Evolutionary conservation across 2,329 filamentous ascomycete species (phyloP).

Genomic region (Rutstroemia sydowiana): DNA sequence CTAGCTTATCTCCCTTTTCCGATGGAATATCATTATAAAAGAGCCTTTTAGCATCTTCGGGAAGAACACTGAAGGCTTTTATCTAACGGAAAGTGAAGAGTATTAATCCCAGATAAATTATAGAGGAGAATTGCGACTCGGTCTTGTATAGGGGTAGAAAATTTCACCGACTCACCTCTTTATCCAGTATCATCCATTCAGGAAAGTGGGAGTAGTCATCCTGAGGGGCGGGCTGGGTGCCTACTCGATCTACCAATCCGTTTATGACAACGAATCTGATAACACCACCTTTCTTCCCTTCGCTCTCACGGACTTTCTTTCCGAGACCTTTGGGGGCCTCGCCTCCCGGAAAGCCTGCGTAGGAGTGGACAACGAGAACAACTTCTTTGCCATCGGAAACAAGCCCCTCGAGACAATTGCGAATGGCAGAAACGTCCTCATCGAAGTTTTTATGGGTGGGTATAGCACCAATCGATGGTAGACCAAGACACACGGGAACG

Average conservation of each 20-base stretch:
- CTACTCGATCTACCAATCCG: conserved; percentile 26
- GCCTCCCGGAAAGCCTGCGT: background rate
- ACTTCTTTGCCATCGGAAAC: conserved; percentile 1
- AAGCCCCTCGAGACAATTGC: background rate
- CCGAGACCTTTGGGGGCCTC: conserved; percentile 1
- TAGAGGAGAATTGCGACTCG: conserved; percentile 13
- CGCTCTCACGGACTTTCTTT: background rate
- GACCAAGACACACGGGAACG: background rate
- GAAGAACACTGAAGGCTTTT: conserved; percentile 28
- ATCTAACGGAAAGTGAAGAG: conserved; percentile 31
- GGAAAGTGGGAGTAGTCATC: conserved; percentile 25
- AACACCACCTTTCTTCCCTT: conserved; percentile 34
- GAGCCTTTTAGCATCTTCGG: conserved; percentile 29
- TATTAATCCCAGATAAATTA: too few relatives aligned
- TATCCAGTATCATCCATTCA: conserved; percentile 28
- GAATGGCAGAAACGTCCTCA: background rate
- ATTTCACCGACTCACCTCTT: conserved; percentile 17
- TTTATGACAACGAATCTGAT: conserved; percentile 33
- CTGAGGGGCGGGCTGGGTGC: conserved; percentile 3
- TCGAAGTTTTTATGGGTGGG: background rate
- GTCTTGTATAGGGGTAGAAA: too few relatives aligned
- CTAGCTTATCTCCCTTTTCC: conserved; percentile 32
- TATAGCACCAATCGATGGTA: background rate
- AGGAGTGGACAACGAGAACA: conserved; percentile 3
- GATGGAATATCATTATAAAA: conserved; percentile 37